phyloP scores from a whole-genome alignment of 305 asterid species.

The Fraxinus paxiana region DNA sequence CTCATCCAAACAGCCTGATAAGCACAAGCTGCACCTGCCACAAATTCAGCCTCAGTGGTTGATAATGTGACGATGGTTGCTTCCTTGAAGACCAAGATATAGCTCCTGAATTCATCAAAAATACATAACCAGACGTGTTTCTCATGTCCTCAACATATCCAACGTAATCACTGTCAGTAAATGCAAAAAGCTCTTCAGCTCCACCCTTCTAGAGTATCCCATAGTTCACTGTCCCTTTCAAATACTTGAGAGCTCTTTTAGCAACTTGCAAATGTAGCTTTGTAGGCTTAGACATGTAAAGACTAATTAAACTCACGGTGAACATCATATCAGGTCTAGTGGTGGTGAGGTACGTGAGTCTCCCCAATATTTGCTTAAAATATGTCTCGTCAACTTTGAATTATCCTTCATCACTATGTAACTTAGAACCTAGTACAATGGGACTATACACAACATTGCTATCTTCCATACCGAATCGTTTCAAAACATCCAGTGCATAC shows the following conservation, averaged over 20 bases:
- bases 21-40: background rate
- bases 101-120: background rate
- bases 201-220: background rate
- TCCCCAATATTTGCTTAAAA: background rate
- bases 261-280: background rate
- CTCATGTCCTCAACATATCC: background rate
- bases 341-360: background rate
- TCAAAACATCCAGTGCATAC: conserved; percentile 1
- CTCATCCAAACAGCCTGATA: conserved; percentile 5
- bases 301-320: background rate
- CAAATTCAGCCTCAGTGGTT: conserved; percentile 3
- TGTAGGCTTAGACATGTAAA: conserved; percentile 9
- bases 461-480: background rate
- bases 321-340: conserved; percentile 8
- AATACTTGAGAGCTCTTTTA: background rate
- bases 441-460: background rate
- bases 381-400: background rate
- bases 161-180: conserved; percentile 1
- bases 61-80: conserved; percentile 7
- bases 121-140: background rate
- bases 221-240: background rate
- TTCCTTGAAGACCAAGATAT: conserved; percentile 6
- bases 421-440: background rate
- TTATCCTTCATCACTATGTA: background rate
- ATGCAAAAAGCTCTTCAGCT: background rate